Evolutionary conservation across 352 stramenopile species (phyloP).

Genomic region (Aphanomyces stellatus): DNA sequence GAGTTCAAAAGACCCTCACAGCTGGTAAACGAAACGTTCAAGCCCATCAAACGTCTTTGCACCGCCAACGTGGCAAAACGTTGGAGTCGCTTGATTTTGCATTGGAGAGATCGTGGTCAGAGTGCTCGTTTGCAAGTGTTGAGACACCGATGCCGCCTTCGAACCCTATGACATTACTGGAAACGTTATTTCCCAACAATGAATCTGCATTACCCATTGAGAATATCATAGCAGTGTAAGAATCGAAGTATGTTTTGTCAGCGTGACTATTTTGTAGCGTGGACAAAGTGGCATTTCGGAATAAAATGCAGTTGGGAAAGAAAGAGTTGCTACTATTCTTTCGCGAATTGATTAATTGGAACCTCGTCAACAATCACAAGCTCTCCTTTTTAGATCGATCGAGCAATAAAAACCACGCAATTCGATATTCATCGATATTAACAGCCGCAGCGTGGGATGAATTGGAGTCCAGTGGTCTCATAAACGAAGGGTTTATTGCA

Average conservation of each 20-base stretch:
- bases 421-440: conserved; percentile 12
- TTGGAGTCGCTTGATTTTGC: conserved; percentile 24
- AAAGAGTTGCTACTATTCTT: conserved; percentile 16
- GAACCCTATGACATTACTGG: no score
- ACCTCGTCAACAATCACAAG: neutral
- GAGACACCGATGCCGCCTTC: no score
- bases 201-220: no score
- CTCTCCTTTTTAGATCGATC: neutral
- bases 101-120: no score
- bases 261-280: neutral
- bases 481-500: no score
- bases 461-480: neutral
- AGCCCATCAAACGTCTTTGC: conserved; percentile 36
- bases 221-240: no score
- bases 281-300: conserved; percentile 6
- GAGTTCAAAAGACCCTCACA: conserved; percentile 47
- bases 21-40: conserved; percentile 43
- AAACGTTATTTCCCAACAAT: no score
- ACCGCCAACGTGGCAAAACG: conserved; percentile 23
- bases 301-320: neutral
- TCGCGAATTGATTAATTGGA: conserved; percentile 14
- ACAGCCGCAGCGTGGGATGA: conserved; percentile 10
- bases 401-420: conserved; percentile 13
- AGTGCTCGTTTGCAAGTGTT: no score
- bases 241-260: no score